These are phyloP conservation scores for Malassezia equina DNA, from an alignment of 1,284 basidiomycete genomes.

Conservation along the genomic window DNA sequence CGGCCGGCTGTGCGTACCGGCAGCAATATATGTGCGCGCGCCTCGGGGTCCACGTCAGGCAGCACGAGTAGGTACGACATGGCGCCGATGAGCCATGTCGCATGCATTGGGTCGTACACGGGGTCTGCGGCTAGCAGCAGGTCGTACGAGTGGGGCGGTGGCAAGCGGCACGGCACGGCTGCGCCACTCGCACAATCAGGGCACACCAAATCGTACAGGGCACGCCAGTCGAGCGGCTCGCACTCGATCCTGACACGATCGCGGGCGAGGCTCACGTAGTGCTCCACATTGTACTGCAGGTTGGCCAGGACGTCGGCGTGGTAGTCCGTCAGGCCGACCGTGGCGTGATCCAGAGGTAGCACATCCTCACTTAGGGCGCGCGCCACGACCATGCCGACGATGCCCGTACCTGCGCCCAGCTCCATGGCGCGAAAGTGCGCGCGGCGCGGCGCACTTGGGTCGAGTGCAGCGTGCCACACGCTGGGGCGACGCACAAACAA, in stretches of 20 bases:
- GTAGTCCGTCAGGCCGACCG: constrained; percentile 15
- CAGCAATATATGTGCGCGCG: constrained; percentile 14
- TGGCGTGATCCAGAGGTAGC: not conserved
- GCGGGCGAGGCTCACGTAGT: not conserved
- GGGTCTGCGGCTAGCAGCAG: constrained; percentile 15
- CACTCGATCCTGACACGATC: constrained; percentile 1
- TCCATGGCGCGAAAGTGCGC: constrained; percentile 6
- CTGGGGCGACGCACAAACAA: constrained; percentile 3
- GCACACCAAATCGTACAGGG: constrained; percentile 1
- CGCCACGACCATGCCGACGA: constrained; percentile 16
- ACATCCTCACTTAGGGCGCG: not conserved
- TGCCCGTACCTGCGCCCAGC: constrained; percentile 17
- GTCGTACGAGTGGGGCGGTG: constrained; percentile 5
- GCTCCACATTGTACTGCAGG: constrained; percentile 13
- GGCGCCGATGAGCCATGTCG: constrained; percentile 11
- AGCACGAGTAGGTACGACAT: constrained; percentile 11
- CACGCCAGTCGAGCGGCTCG: constrained; percentile 15
- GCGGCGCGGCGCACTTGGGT: not conserved
- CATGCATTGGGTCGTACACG: constrained; percentile 14
- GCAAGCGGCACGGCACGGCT: constrained; percentile 7
- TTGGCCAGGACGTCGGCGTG: constrained; percentile 16
- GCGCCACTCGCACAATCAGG: constrained; percentile 1
- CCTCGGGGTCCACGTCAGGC: constrained; percentile 12
- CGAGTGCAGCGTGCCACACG: not conserved
- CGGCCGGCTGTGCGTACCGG: constrained; percentile 14